Conservation (phyloP, 139 green algal species). For the Chara braunii region DNA sequence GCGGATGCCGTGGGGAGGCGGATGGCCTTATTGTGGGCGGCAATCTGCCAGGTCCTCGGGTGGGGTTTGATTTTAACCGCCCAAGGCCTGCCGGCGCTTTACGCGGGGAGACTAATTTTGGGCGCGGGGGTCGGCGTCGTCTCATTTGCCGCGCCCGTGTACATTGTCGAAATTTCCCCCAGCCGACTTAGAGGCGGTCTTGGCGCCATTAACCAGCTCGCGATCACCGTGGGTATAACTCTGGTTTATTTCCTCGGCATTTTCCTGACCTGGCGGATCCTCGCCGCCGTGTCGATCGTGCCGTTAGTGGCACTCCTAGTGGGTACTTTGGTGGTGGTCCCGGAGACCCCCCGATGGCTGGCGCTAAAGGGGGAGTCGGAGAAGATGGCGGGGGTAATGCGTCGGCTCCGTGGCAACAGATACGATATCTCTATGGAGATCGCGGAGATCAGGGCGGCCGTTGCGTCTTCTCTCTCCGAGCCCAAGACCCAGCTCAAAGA, state of each 20-base stretch:
- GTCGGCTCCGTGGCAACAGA: background rate
- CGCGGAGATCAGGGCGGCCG: background rate
- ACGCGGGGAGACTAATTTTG: constrained; percentile 8
- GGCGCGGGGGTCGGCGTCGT: constrained; percentile 23
- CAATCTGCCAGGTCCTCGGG: too few species aligned
- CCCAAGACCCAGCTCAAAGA: background rate
- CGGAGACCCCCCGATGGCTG: constrained; percentile 32
- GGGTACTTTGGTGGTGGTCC: constrained; percentile 7
- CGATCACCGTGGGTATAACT: constrained; percentile 40
- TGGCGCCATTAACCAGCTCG: constrained; percentile 40
- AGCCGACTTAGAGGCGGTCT: constrained; percentile 14
- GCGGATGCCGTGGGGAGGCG: constrained; percentile 24
- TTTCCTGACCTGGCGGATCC: constrained; percentile 3
- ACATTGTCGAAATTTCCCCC: constrained; percentile 39
- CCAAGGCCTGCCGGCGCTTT: constrained; percentile 12
- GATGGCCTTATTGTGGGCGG: too few species aligned
- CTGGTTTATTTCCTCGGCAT: constrained; percentile 31
- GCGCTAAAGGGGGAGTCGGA: background rate
- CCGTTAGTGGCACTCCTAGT: background rate
- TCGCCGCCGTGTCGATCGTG: background rate
- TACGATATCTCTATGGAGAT: background rate
- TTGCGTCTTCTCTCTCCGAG: background rate
- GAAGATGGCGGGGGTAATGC: background rate
- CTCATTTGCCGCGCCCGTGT: constrained; percentile 20
- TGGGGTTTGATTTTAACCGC: constrained; percentile 8